These are phyloP conservation scores for Coniochaeta sp. DNA, from an alignment of 2,329 filamentous ascomycete species.

Conservation along the genomic window DNA sequence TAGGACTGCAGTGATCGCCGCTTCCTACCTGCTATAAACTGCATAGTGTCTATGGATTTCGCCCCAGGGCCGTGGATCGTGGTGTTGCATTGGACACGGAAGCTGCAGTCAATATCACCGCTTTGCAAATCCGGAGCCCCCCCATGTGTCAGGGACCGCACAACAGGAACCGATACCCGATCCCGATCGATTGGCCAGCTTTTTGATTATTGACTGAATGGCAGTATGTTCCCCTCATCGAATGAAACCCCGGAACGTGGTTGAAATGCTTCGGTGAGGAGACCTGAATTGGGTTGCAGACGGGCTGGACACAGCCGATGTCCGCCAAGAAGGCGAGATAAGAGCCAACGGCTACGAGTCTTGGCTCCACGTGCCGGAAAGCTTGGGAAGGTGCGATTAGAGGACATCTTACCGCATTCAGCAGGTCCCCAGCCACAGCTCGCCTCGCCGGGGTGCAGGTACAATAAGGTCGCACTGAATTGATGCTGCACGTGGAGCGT, in stretches of 20 bases:
- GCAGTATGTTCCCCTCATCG: neutral
- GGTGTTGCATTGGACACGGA: neutral
- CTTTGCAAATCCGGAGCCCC: neutral
- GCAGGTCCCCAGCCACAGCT: neutral
- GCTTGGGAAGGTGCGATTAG: neutral
- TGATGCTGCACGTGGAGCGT: neutral
- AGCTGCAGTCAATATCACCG: neutral
- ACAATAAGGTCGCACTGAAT: neutral
- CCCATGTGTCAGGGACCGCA: neutral
- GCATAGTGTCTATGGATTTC: neutral
- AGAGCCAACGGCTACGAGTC: neutral
- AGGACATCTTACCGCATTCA: neutral
- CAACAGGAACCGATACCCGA: neutral
- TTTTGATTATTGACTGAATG: neutral
- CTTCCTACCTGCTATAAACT: slow-evolving; percentile 1
- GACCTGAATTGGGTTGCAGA: neutral
- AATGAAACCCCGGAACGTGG: neutral
- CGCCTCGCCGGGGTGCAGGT: neutral
- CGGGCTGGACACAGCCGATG: neutral
- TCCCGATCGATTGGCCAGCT: neutral
- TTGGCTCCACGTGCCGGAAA: neutral
- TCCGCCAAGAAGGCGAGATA: neutral
- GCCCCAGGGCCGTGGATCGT: neutral
- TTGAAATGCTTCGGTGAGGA: neutral
- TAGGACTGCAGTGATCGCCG: neutral